These are phyloP conservation scores for Stachybotrys chartarum DNA, from an alignment of 2,329 filamentous ascomycete genomes.

Conservation along the genomic window DNA sequence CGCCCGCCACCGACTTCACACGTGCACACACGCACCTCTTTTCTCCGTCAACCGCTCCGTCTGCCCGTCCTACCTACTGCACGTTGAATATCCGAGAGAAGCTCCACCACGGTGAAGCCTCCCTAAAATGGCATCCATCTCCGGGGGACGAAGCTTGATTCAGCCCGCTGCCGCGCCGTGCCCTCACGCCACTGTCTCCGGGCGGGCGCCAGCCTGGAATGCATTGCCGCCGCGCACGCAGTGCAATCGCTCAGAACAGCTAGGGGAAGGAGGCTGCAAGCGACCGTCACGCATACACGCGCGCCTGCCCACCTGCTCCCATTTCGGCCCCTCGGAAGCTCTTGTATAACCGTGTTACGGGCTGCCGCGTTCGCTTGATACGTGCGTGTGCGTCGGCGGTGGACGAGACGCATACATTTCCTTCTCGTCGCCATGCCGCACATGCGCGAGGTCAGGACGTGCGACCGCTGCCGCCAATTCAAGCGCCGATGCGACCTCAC, in stretches of 20 bases:
- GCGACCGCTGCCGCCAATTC: constrained; percentile 27
- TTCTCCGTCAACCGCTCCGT: too few species aligned
- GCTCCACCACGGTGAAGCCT: background rate
- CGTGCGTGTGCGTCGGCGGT: background rate
- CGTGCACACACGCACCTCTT: too few species aligned
- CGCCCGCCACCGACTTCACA: too few species aligned
- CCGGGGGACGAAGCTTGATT: background rate
- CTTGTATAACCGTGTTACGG: background rate
- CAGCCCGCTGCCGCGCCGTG: background rate
- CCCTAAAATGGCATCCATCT: background rate
- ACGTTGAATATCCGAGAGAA: background rate
- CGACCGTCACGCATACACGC: background rate
- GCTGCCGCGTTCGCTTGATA: too few species aligned
- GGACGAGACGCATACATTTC: background rate
- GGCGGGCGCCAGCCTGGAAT: background rate
- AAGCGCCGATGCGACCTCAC: constrained; percentile 27
- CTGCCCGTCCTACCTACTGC: background rate
- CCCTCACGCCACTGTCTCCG: background rate
- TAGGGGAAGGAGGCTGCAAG: background rate
- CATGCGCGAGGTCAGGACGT: constrained; percentile 27
- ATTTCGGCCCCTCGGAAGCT: background rate
- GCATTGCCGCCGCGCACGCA: background rate
- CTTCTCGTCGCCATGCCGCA: constrained; percentile 15
- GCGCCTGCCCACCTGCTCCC: background rate
- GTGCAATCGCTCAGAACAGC: background rate